These are phyloP conservation scores for Acephala macrosclerotiorum DNA, from an alignment of 2,329 filamentous ascomycete genomes.

Conservation along the genomic window DNA sequence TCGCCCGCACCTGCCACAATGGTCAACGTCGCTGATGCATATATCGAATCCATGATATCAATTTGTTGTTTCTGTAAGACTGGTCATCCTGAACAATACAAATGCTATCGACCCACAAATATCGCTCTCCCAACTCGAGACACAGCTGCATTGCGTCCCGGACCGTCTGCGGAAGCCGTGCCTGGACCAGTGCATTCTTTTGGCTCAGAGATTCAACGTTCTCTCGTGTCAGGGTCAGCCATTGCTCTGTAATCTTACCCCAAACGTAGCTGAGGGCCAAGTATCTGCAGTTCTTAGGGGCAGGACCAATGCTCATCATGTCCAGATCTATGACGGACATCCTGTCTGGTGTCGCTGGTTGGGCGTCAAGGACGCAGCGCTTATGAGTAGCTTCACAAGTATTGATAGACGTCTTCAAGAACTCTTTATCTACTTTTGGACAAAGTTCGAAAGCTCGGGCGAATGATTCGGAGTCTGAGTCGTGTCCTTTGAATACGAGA, in stretches of 20 bases:
- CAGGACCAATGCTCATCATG: constrained; percentile 10
- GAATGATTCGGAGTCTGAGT: neutral
- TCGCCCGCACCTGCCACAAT: constrained; percentile 14
- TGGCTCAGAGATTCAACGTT: neutral
- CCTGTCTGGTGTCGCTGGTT: neutral
- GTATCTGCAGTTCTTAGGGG: constrained; percentile 18
- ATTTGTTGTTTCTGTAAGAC: constrained; percentile 16
- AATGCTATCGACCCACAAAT: constrained; percentile 16
- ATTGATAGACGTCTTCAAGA: constrained; percentile 7
- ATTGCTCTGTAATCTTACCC: constrained; percentile 13
- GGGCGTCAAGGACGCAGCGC: neutral
- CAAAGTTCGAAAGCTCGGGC: constrained; percentile 4
- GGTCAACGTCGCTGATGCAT: constrained; percentile 17
- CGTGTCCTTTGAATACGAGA: constrained; percentile 11
- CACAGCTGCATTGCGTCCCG: constrained; percentile 20
- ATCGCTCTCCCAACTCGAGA: constrained; percentile 11
- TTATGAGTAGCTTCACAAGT: constrained; percentile 1
- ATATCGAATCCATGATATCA: constrained; percentile 20
- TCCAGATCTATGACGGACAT: constrained; percentile 17
- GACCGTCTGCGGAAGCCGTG: constrained; percentile 10
- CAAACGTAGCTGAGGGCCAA: constrained; percentile 22
- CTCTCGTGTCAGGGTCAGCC: constrained; percentile 13
- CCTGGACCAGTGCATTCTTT: constrained; percentile 2
- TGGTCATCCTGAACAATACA: constrained; percentile 17
- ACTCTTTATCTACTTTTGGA: constrained; percentile 6